These are phyloP conservation scores for Nyssa sinensis DNA, from an alignment of 148 eudicot genomes.

Conservation along the genomic window DNA sequence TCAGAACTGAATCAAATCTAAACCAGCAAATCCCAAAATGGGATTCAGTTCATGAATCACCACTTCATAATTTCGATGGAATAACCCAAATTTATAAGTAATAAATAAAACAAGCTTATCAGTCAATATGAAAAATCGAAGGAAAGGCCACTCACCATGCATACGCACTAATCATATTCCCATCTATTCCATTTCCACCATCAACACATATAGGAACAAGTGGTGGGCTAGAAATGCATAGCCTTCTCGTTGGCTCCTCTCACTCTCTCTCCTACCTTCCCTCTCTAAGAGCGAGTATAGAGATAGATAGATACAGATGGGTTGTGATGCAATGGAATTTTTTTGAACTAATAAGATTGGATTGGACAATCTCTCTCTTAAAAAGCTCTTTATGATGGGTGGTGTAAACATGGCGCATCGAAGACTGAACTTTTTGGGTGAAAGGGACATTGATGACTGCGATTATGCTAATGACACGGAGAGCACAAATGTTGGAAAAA, in stretches of 20 bases:
- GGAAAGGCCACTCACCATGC: background rate
- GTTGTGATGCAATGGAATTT: background rate
- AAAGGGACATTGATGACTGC: no score
- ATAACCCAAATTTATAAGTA: background rate
- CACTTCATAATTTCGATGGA: background rate
- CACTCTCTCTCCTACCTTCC: background rate
- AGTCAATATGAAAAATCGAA: background rate
- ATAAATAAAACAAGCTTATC: no score
- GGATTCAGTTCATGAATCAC: background rate
- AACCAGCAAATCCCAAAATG: background rate
- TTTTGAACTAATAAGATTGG: background rate
- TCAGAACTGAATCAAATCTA: no score
- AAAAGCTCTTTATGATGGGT: background rate
- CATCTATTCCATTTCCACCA: background rate
- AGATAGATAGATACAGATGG: background rate
- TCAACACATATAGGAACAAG: background rate
- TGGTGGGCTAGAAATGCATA: slow-evolving; percentile 6
- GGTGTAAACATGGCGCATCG: background rate
- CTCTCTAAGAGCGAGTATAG: background rate
- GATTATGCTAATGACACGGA: no score
- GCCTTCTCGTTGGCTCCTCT: background rate
- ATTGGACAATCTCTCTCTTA: background rate
- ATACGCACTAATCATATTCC: background rate
- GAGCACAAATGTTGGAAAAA: no score
- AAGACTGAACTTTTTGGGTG: no score